phyloP scores from a whole-genome alignment of 2,329 filamentous ascomycete genomes.

The Chrysosphaeria jannelii region DNA sequence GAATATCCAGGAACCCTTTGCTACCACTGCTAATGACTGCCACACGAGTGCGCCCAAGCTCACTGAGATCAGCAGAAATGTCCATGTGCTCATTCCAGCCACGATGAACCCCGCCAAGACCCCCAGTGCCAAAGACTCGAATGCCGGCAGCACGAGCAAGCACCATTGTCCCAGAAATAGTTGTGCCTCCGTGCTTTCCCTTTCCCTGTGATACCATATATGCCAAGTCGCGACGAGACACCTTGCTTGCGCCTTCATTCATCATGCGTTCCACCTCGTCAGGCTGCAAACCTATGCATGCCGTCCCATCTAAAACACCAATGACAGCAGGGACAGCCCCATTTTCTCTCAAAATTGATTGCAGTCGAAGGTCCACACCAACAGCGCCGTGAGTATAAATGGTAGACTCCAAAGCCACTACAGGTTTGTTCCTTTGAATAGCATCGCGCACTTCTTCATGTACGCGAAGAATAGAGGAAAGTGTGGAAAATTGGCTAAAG shows the following conservation, averaged over 20 bases:
- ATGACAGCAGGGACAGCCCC: constrained; percentile 77
- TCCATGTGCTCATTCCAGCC: constrained; percentile 71
- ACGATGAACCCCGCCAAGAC: constrained; percentile 78
- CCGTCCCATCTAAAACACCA: constrained; percentile 58
- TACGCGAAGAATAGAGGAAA: constrained; percentile 26
- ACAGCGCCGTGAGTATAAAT: constrained; percentile 90
- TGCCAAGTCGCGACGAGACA: constrained; percentile 63
- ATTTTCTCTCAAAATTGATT: constrained; percentile 49
- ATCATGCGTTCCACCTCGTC: constrained; percentile 49
- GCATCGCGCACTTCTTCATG: constrained; percentile 65
- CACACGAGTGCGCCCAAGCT: constrained; percentile 68
- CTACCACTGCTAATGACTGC: constrained; percentile 73
- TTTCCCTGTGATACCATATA: constrained; percentile 41
- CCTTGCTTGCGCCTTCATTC: constrained; percentile 43
- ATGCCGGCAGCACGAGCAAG: constrained; percentile 69
- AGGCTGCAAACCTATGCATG: constrained; percentile 44
- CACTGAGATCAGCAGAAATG: constrained; percentile 80
- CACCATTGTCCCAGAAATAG: constrained; percentile 77
- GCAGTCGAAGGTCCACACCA: constrained; percentile 39
- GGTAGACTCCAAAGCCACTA: constrained; percentile 81
- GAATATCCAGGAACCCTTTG: constrained; percentile 88
- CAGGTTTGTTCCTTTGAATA: constrained; percentile 39
- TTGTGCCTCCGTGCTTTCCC: constrained; percentile 64
- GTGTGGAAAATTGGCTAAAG: too few species aligned
- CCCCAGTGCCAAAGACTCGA: constrained; percentile 77